Percentiles rank a stretch among this genome's conserved stretches.
phyloP scores from a whole-genome alignment of 345 rosid species.

The Salix udensis region DNA sequence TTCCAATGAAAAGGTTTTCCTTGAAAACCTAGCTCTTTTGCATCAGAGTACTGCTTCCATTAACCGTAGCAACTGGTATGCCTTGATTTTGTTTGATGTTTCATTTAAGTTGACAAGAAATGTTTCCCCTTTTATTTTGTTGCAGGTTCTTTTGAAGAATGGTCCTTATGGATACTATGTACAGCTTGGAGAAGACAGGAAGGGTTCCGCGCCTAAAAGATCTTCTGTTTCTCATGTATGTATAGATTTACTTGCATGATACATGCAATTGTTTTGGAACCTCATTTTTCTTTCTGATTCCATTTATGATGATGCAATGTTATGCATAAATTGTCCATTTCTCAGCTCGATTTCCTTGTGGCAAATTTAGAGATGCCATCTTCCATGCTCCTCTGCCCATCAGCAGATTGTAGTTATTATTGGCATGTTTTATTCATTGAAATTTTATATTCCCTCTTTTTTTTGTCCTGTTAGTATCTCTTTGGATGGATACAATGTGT shows the following conservation, averaged over 20 bases:
- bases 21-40: neutral
- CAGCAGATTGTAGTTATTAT: neutral
- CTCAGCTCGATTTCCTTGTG: neutral
- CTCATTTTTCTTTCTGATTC: neutral
- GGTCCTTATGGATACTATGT: slow-evolving; percentile 93
- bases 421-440: neutral
- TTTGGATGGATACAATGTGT: neutral
- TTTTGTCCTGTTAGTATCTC: neutral
- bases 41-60: neutral
- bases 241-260: neutral
- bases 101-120: slow-evolving; percentile 1
- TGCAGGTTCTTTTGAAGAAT: slow-evolving; percentile 74
- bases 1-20: slow-evolving; percentile 78
- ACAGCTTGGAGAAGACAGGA: slow-evolving; percentile 91
- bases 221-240: slow-evolving; percentile 73
- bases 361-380: neutral
- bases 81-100: neutral
- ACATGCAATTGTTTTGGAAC: neutral
- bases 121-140: slow-evolving; percentile 16
- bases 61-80: slow-evolving; percentile 1
- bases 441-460: neutral
- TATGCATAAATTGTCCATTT: neutral
- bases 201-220: slow-evolving; percentile 68
- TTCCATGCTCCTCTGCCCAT: neutral
- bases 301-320: neutral